These are phyloP conservation scores for Lentinula detonsa DNA, from an alignment of 768 basidiomycete genomes.

Conservation along the genomic window DNA sequence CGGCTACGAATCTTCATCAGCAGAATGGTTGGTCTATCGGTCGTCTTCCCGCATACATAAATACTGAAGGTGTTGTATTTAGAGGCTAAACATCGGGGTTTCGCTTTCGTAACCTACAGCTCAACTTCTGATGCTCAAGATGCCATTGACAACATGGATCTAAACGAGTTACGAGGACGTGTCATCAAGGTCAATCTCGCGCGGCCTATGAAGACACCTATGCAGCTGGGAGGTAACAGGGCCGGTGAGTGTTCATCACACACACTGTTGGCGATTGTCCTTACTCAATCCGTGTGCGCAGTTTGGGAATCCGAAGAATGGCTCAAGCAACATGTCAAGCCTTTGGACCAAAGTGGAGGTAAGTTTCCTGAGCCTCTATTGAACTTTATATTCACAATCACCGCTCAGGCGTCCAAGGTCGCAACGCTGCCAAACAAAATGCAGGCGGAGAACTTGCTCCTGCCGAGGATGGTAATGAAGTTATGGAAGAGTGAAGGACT, in stretches of 20 bases:
- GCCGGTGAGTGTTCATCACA: slow-evolving; percentile 45
- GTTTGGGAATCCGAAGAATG: slow-evolving; percentile 98
- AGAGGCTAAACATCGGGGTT: slow-evolving; percentile 87
- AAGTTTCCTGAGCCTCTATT: slow-evolving; percentile 12
- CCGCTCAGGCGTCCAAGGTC: slow-evolving; percentile 47
- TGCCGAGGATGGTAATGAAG: slow-evolving; percentile 33
- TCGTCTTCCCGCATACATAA: neutral
- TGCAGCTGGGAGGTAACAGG: slow-evolving; percentile 63
- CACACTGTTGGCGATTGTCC: neutral
- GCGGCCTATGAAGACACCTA: slow-evolving; percentile 67
- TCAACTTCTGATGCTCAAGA: slow-evolving; percentile 84
- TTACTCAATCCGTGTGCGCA: slow-evolving; percentile 21
- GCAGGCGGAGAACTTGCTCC: slow-evolving; percentile 19
- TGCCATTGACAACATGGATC: slow-evolving; percentile 98
- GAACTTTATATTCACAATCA: slow-evolving; percentile 5
- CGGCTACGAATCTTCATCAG: slow-evolving; percentile 60
- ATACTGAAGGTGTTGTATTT: slow-evolving; percentile 5
- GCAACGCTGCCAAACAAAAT: slow-evolving; percentile 27
- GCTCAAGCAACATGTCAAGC: slow-evolving; percentile 77
- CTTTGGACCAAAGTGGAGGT: slow-evolving; percentile 73
- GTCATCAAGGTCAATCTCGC: slow-evolving; percentile 83
- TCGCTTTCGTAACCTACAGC: slow-evolving; percentile 86
- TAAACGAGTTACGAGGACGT: slow-evolving; percentile 79
- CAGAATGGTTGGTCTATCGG: slow-evolving; percentile 42
- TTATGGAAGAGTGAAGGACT: slow-evolving; percentile 56